Base-by-base conservation (phyloP, 345 rosid genomes). In the Mercurialis annua region DNA sequence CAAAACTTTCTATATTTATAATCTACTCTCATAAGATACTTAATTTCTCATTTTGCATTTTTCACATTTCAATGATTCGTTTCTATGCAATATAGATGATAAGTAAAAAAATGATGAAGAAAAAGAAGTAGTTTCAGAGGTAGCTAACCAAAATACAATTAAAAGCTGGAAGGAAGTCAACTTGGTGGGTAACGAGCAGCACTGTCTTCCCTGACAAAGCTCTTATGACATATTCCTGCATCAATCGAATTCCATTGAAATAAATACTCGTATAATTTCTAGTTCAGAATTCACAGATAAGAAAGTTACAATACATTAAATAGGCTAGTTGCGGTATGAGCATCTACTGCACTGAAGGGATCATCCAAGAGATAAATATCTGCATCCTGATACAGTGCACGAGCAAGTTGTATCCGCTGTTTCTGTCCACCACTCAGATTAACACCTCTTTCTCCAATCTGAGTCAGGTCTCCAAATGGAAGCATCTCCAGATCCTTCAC, bases 291-390 rank as follows among this genome's bases (percentile, higher is more conserved):
- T 3, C 9, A 9, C 2, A 24, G 20, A 33, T 11, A 42, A 54
- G n/a, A n/a, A n/a, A n/a, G n/a, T n/a, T 3, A 43, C 6, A 20
- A 23, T 62, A 85, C 86, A 66, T 77, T 80, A 64, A 83, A 86
- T 8, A 84, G 65, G 61, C 61, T 65, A 16, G 76, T 70, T 17
- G 86, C 86, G 0, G 91, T 86, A 14, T 86, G 82, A 21, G 86
- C 91, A 70, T 86, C 91, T 14, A 86, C 81, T 48, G 88, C 88
- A 10, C 88, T 84, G 68, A 86, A 82, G 16, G 91, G 88, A 73
- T 86, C 86, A 63, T 84, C 90, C 68, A 86, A 60, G 46, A 86
- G 83, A 73, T 84, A 86, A 12, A 86, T 44, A 71, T 84, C 90
- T 8, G 88, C 86, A 54, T 80, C 75, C 51, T 77, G 83, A 75